Evolutionary conservation across 2,329 filamentous ascomycete genomes (phyloP).

Genomic region (Lojkania enalia): DNA sequence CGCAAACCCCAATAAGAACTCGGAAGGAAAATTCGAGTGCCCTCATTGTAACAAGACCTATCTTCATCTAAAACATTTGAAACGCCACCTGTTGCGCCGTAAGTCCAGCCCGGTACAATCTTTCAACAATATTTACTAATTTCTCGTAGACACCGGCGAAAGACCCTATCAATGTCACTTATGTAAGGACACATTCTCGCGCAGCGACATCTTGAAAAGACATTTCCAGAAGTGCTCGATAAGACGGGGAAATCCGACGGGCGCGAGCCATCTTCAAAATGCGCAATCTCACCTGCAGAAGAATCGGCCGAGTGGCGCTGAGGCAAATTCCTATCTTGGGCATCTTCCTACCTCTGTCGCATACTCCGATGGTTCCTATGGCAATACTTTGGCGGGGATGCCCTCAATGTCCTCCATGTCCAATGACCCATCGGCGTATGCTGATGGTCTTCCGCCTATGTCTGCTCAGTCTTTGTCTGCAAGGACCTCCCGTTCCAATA

Average conservation of each 20-base stretch:
- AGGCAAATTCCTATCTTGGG: constrained; percentile 42
- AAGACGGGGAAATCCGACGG: constrained; percentile 91
- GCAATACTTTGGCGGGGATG: constrained; percentile 32
- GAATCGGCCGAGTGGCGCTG: constrained; percentile 41
- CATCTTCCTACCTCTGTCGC: constrained; percentile 41
- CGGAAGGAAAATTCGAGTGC: constrained; percentile 97
- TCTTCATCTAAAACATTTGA: constrained; percentile 93
- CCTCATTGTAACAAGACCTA: constrained; percentile 99
- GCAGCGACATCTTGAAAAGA: constrained; percentile 96
- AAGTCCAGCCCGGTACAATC: constrained; percentile 58
- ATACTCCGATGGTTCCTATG: constrained; percentile 37
- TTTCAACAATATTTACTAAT: constrained; percentile 36
- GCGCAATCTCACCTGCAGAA: constrained; percentile 88
- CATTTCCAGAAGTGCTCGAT: constrained; percentile 99
- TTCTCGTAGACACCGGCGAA: constrained; percentile 81
- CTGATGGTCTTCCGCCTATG: constrained; percentile 45
- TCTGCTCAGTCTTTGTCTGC: constrained; percentile 50
- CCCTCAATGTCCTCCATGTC: constrained; percentile 38
- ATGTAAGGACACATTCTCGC: constrained; percentile 96
- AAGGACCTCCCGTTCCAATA: constrained; percentile 54
- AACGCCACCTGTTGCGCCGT: constrained; percentile 95
- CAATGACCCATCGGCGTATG: constrained; percentile 34
- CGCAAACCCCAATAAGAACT: constrained; percentile 89
- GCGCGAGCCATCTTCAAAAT: constrained; percentile 91
- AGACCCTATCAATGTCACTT: constrained; percentile 98